Conservation (phyloP, 768 basidiomycete species). For the Plicaturopsis crispa region DNA sequence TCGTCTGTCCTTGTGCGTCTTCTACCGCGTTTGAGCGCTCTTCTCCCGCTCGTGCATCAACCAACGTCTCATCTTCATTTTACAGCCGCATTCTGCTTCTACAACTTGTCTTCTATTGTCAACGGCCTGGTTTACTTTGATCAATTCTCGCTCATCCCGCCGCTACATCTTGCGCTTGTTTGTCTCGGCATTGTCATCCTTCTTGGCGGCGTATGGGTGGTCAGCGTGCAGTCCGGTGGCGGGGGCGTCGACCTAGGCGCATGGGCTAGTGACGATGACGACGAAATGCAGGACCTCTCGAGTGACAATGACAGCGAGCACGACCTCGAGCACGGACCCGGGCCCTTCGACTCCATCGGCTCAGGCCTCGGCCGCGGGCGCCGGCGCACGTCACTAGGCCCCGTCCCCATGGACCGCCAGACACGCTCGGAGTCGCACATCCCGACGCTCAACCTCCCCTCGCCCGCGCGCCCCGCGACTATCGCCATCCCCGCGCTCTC, state of each 20-base stretch:
- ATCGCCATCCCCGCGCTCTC: not conserved
- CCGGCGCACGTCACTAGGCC: constrained; percentile 1
- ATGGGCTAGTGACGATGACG: constrained; percentile 36
- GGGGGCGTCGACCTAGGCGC: constrained; percentile 36
- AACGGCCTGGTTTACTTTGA: constrained; percentile 88
- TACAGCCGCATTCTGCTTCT: constrained; percentile 87
- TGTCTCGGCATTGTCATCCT: constrained; percentile 69
- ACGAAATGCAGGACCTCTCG: constrained; percentile 15
- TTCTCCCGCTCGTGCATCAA: too few species aligned
- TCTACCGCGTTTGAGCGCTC: constrained; percentile 1
- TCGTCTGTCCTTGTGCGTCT: constrained; percentile 76
- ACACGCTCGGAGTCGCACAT: constrained; percentile 6
- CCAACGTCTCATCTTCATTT: constrained; percentile 6
- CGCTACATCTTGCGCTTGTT: constrained; percentile 68
- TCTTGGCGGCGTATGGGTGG: constrained; percentile 84
- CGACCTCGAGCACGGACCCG: not conserved
- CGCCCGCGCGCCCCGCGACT: not conserved
- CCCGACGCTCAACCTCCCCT: not conserved
- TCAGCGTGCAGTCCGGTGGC: constrained; percentile 65
- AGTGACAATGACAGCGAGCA: not conserved
- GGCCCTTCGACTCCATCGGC: not conserved
- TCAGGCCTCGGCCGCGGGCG: not conserved
- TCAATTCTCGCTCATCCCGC: constrained; percentile 67
- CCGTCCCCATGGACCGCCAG: constrained; percentile 8
- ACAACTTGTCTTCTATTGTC: constrained; percentile 87